Conservation (phyloP, 2,329 filamentous ascomycete species). For the Cercospora sojina region DNA sequence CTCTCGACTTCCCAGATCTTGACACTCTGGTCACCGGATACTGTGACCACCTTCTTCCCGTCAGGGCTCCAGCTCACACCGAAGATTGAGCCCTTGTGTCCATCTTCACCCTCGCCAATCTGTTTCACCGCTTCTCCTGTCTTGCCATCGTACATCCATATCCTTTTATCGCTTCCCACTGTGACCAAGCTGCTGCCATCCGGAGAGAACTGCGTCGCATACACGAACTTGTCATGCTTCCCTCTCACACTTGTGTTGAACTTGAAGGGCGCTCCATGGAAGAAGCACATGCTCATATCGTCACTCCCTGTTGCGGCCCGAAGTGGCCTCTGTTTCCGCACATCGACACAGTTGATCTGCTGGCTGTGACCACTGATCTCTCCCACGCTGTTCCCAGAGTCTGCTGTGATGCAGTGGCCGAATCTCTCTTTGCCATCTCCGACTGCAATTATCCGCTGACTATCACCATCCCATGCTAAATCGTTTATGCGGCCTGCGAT, state of each 20-base stretch:
- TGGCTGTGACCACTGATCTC: constrained; percentile 91
- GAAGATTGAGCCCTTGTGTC: constrained; percentile 90
- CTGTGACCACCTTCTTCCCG: constrained; percentile 81
- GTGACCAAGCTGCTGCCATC: constrained; percentile 80
- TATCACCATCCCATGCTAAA: constrained; percentile 96
- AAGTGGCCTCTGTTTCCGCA: constrained; percentile 86
- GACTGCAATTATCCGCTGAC: constrained; percentile 92
- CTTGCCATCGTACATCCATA: constrained; percentile 95
- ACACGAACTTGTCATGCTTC: constrained; percentile 84
- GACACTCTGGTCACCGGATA: constrained; percentile 90
- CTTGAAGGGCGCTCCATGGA: constrained; percentile 93
- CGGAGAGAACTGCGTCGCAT: constrained; percentile 83
- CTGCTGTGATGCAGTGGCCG: constrained; percentile 89
- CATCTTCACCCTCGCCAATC: constrained; percentile 67
- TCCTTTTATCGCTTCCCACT: constrained; percentile 86
- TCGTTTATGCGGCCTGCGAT: constrained; percentile 95
- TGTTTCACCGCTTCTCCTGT: constrained; percentile 78
- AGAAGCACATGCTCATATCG: constrained; percentile 85
- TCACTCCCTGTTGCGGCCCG: constrained; percentile 88
- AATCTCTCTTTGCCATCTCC: constrained; percentile 92
- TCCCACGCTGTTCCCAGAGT: constrained; percentile 93
- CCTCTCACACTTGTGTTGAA: constrained; percentile 80
- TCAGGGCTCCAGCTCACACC: constrained; percentile 86
- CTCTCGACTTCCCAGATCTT: constrained; percentile 89
- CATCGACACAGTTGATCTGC: constrained; percentile 84